Conservation (phyloP, 805 yeast genomes). For the Ogataea dorogensis region DNA sequence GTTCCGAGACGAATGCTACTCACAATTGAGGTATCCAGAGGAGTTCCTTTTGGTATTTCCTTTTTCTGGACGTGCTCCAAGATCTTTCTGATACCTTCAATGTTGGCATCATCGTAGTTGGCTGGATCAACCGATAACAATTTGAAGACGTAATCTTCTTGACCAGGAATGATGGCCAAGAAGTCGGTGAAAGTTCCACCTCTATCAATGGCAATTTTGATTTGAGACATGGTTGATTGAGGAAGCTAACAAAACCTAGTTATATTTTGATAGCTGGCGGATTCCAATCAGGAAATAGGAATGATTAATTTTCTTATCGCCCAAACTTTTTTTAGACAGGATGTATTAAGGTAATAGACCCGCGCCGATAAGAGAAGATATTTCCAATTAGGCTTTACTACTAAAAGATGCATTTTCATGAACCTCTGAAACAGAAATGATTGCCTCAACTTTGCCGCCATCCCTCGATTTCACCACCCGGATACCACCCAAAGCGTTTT, state of each 20-base stretch:
- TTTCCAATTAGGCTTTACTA: background rate
- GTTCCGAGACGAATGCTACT: slow-evolving; percentile 29
- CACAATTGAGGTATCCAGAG: slow-evolving; percentile 20
- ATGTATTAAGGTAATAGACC: slow-evolving; percentile 1
- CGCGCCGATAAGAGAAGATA: slow-evolving; percentile 1
- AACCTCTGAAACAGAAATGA: slow-evolving; percentile 8
- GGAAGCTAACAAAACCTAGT: background rate
- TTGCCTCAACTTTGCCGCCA: slow-evolving; percentile 9
- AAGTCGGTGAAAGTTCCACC: slow-evolving; percentile 40
- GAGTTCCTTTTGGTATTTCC: slow-evolving; percentile 20
- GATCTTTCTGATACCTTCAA: slow-evolving; percentile 28
- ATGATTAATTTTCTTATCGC: background rate
- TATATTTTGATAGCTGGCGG: background rate
- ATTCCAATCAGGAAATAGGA: slow-evolving; percentile 1
- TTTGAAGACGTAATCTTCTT: slow-evolving; percentile 10
- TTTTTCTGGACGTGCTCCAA: slow-evolving; percentile 20
- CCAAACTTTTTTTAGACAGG: too few relatives aligned
- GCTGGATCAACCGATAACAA: slow-evolving; percentile 25
- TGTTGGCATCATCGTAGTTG: slow-evolving; percentile 29
- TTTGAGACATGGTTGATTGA: slow-evolving; percentile 4
- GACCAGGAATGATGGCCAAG: slow-evolving; percentile 11
- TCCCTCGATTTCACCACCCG: slow-evolving; percentile 3
- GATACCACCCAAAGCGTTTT: slow-evolving; percentile 4
- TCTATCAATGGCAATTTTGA: slow-evolving; percentile 20
- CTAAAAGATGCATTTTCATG: background rate